A percentile compares a stretch with the other conserved stretches of the same genome.
Conservation (phyloP, 805 yeast species). For the Candida namnaoensis region DNA sequence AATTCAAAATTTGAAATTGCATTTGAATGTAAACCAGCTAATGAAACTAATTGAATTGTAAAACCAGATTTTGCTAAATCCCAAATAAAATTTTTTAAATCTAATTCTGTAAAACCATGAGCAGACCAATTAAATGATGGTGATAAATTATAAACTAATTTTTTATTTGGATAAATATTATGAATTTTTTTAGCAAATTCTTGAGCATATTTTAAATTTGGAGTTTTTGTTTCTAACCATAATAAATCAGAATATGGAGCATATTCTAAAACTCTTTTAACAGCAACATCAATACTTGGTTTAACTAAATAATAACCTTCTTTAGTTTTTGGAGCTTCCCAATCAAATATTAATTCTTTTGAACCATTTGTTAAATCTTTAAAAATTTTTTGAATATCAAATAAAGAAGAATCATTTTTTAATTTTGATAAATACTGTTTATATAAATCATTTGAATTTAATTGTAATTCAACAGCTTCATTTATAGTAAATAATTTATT, state of each 20-base stretch:
- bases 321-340: constrained; percentile 52
- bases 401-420: constrained; percentile 5
- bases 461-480: constrained; percentile 33
- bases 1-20: constrained; percentile 45
- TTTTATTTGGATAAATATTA: constrained; percentile 37
- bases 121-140: constrained; percentile 56
- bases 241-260: constrained; percentile 53
- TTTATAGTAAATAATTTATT: constrained; percentile 36
- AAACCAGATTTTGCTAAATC: constrained; percentile 50
- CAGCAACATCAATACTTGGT: constrained; percentile 43
- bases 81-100: constrained; percentile 39
- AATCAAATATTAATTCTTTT: constrained; percentile 34
- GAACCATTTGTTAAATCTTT: constrained; percentile 20
- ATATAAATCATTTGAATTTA: constrained; percentile 19
- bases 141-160: constrained; percentile 51
- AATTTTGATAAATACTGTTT: constrained; percentile 14
- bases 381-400: constrained; percentile 10
- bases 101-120: constrained; percentile 41
- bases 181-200: constrained; percentile 38
- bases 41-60: constrained; percentile 48
- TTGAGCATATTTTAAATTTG: constrained; percentile 42
- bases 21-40: constrained; percentile 50
- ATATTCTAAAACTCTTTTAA: constrained; percentile 42
- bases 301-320: constrained; percentile 47
- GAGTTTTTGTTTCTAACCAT: constrained; percentile 58